Conservation (phyloP, 208 protist species). For the Leishmania turanica region DNA sequence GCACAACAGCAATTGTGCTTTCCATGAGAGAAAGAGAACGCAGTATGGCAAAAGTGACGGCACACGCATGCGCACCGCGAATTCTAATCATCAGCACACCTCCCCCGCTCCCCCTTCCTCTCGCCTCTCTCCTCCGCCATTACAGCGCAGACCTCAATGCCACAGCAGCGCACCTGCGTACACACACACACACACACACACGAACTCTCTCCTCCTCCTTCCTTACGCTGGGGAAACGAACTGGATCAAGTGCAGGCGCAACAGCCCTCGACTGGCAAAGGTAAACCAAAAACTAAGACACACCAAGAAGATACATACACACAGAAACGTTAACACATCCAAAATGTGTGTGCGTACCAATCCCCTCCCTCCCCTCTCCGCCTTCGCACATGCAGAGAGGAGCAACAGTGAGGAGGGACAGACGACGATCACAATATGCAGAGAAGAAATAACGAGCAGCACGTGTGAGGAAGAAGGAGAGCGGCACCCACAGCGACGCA, state of each 20-base stretch:
- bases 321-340: too few species aligned
- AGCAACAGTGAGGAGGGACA: not conserved
- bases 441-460: not conserved
- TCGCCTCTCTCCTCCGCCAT: not conserved
- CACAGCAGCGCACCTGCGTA: not conserved
- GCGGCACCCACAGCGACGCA: not conserved
- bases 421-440: not conserved
- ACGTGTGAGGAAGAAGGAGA: not conserved
- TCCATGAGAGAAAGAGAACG: not conserved
- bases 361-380: not conserved
- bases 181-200: not conserved
- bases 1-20: not conserved
- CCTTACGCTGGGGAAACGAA: not conserved
- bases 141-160: not conserved
- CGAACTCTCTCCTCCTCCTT: not conserved
- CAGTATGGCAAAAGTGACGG: not conserved
- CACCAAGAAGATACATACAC: too few species aligned
- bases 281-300: not conserved
- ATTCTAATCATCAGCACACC: not conserved
- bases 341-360: not conserved
- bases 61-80: not conserved
- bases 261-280: not conserved
- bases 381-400: not conserved
- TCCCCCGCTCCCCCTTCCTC: not conserved
- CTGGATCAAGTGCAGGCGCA: not conserved